Evolutionary conservation across 352 stramenopile species (phyloP).

Genomic region (Pythium sp.): DNA sequence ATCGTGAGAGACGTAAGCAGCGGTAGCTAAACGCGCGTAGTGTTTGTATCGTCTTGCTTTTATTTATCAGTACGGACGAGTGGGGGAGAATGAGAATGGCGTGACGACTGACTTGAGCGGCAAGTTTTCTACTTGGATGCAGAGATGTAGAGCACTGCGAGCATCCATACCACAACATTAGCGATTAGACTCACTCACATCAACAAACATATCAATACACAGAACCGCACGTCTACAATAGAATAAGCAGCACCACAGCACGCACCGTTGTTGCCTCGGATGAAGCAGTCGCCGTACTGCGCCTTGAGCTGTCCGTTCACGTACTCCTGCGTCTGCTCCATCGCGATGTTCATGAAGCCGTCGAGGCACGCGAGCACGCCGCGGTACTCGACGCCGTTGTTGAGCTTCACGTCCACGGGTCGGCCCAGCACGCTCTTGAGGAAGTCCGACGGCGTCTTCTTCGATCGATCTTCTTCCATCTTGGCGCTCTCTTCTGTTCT

Average conservation of each 20-base stretch:
- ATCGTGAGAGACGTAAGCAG: not conserved
- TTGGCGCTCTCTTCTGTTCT: slow-evolving; percentile 20
- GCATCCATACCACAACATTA: not conserved
- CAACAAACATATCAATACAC: not conserved
- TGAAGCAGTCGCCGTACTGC: slow-evolving; percentile 99
- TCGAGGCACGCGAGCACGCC: slow-evolving; percentile 98
- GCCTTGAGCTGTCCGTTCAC: slow-evolving; percentile 98
- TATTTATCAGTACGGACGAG: not conserved
- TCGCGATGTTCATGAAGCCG: slow-evolving; percentile 99
- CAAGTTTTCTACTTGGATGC: slow-evolving; percentile 59
- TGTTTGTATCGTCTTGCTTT: slow-evolving; percentile 6
- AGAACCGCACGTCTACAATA: not conserved
- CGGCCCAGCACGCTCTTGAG: slow-evolving; percentile 92
- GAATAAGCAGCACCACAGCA: slow-evolving; percentile 3
- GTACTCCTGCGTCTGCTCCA: slow-evolving; percentile 99
- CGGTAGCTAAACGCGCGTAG: not conserved
- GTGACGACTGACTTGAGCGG: not conserved
- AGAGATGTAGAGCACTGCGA: slow-evolving; percentile 80
- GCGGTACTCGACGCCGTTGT: slow-evolving; percentile 98
- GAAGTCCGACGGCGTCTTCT: slow-evolving; percentile 91
- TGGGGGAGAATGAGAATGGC: not conserved
- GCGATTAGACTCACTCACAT: not conserved
- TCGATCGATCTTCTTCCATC: slow-evolving; percentile 40
- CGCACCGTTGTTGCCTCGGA: slow-evolving; percentile 99
- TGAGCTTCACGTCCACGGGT: slow-evolving; percentile 98